Conservation (phyloP, 192 early-diverging fungal species). For the Coemansia sp. region DNA sequence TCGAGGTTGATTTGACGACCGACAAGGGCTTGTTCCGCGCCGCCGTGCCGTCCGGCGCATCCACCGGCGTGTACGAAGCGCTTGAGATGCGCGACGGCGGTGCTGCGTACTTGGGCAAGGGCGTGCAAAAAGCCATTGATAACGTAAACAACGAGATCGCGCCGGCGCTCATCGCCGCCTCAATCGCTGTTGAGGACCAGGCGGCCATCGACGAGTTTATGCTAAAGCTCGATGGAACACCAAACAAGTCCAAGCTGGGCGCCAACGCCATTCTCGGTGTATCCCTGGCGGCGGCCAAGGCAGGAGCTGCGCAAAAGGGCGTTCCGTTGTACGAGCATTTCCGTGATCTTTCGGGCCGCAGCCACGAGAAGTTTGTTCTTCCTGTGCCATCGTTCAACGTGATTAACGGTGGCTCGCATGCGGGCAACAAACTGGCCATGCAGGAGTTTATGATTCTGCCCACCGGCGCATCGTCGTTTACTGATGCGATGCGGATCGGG, state of each 20-base stretch:
- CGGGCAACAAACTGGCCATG: slow-evolving; percentile 99
- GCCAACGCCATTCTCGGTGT: slow-evolving; percentile 99
- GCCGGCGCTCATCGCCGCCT: slow-evolving; percentile 76
- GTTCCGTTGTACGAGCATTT: slow-evolving; percentile 95
- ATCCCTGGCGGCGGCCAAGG: slow-evolving; percentile 92
- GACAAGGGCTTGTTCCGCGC: slow-evolving; percentile 93
- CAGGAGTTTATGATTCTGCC: slow-evolving; percentile 99
- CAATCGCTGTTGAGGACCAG: slow-evolving; percentile 85
- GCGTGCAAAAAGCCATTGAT: slow-evolving; percentile 84
- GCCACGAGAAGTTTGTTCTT: slow-evolving; percentile 83
- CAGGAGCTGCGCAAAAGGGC: slow-evolving; percentile 91
- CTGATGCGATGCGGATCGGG: slow-evolving; percentile 97
- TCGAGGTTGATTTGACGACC: slow-evolving; percentile 97
- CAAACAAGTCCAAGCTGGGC: slow-evolving; percentile 94
- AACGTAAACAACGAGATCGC: slow-evolving; percentile 91
- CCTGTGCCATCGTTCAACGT: slow-evolving; percentile 98
- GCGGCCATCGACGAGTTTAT: slow-evolving; percentile 87
- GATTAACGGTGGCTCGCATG: slow-evolving; percentile 99
- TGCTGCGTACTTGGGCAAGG: slow-evolving; percentile 91
- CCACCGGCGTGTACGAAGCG: slow-evolving; percentile 98
- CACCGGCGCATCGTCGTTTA: slow-evolving; percentile 87
- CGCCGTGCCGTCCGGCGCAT: slow-evolving; percentile 96
- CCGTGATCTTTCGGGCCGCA: slow-evolving; percentile 78
- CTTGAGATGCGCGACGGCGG: slow-evolving; percentile 94
- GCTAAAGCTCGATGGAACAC: slow-evolving; percentile 88